Evolutionary conservation across 306 rosid genomes (phyloP), one percentile per base, ranked within the genome.

Genomic region (Abrus pulchellus): DNA sequence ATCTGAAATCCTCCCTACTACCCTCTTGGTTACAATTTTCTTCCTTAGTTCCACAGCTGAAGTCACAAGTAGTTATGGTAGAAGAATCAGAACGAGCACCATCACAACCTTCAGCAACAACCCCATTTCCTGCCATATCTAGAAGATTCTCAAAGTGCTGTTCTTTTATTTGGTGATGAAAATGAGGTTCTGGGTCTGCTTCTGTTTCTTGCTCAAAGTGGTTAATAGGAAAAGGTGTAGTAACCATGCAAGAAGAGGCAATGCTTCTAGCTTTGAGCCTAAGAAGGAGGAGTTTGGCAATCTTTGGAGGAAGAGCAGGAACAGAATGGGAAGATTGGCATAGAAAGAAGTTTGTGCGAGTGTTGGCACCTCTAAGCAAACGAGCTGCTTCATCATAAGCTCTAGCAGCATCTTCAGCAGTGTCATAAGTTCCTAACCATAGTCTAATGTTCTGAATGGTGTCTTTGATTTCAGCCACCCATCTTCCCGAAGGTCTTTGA

Each of bases 391-490:
- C 88, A 52, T 88, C 89, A 4, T 85, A 88, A 36, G 88, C 87
- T 75, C 78, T 75, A 12, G 91, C 91, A 12, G 91, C 91, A 8
- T 85, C 89, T 64, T 88, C 86, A 3, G 89, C 86, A 7, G 86
- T 85, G 79, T 88, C 87, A 27, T 85, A 88, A 54, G 89, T 85
- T 12, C 91, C 89, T 2, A 88, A 79, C 91, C 91, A 88, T 0
- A 85, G 59, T 11, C 86, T 81, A 44, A 84, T 85, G 47, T 78
- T 82, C 72, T 84, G 84, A 3, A 79, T 77, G 5, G 88, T 84
- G 85, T 84, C 86, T 81, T 84, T 84, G 84, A 86, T 86, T 82
- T 86, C 87, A 70, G 86, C 86, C 57, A 86, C 86, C 86, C 89
- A 75, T 69, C 86, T 57, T 20, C 86, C 85, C 33, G 88, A 84